These are phyloP conservation scores for Ophiostoma triangulosporum DNA, from an alignment of 2,329 filamentous ascomycete genomes.

Conservation along the genomic window DNA sequence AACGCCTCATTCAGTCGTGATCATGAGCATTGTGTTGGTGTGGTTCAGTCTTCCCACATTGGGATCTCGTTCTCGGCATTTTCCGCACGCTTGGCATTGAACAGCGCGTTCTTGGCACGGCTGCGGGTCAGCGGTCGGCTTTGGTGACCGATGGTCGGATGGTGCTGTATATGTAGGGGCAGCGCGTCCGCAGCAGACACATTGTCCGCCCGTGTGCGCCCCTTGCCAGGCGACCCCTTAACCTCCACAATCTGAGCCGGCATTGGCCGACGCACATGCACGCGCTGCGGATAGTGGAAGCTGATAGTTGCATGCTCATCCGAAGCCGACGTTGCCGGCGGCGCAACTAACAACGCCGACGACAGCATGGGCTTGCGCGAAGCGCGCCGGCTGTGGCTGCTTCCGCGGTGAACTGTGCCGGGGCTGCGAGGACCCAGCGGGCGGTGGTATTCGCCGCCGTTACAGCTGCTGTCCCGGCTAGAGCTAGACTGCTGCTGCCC, in stretches of 20 bases:
- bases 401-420: not conserved
- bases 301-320: conserved; percentile 11
- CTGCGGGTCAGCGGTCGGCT: not conserved
- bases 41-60: conserved; percentile 2
- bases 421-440: conserved; percentile 1
- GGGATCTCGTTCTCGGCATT: conserved; percentile 6
- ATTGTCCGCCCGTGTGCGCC: not conserved
- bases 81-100: not conserved
- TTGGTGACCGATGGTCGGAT: not conserved
- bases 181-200: not conserved
- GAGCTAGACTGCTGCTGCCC: not conserved
- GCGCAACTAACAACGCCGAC: not conserved
- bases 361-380: not conserved
- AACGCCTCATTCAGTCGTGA: not conserved
- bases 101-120: not conserved
- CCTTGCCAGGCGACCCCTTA: not conserved
- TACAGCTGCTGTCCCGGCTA: not conserved
- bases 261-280: conserved; percentile 11
- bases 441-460: conserved; percentile 2
- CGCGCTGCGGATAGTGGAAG: conserved; percentile 21
- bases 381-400: not conserved
- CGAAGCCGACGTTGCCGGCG: conserved; percentile 1
- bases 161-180: not conserved
- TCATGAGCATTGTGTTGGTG: not conserved
- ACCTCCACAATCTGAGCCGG: conserved; percentile 3